Conservation (phyloP, 2,329 filamentous ascomycete species). For the Paecilomyces dactylethromorphus region DNA sequence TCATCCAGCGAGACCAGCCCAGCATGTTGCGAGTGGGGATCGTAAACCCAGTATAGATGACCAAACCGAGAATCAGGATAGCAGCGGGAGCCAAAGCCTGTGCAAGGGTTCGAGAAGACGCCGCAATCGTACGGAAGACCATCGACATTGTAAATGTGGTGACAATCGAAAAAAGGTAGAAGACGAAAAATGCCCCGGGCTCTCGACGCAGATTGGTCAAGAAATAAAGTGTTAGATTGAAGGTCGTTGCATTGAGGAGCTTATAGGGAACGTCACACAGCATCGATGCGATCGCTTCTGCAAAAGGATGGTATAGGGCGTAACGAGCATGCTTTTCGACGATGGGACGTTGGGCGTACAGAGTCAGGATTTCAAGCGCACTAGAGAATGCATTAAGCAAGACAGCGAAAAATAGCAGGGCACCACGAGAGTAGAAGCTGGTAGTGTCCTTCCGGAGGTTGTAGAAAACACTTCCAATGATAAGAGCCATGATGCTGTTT, state of each 20-base stretch:
- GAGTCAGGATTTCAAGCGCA: conserved; percentile 71
- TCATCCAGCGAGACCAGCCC: conserved; percentile 43
- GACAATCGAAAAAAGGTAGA: conserved; percentile 67
- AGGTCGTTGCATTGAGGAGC: conserved; percentile 61
- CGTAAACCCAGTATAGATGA: conserved; percentile 30
- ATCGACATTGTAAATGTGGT: conserved; percentile 60
- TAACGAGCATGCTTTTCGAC: conserved; percentile 86
- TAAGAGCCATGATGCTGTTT: conserved; percentile 56
- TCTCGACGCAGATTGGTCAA: conserved; percentile 74
- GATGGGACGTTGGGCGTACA: conserved; percentile 84
- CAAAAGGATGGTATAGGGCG: conserved; percentile 81
- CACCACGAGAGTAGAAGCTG: conserved; percentile 71
- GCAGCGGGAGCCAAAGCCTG: conserved; percentile 46
- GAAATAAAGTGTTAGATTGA: conserved; percentile 79
- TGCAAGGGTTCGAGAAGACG: conserved; percentile 32
- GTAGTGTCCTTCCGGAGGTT: conserved; percentile 58
- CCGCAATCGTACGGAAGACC: conserved; percentile 78
- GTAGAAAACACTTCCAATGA: conserved; percentile 73
- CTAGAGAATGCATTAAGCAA: conserved; percentile 76
- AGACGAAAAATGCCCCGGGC: conserved; percentile 76
- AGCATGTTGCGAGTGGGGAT: conserved; percentile 40
- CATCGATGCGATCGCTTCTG: conserved; percentile 83
- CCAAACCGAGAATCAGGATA: conserved; percentile 22
- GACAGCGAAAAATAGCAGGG: conserved; percentile 77
- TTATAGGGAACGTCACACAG: conserved; percentile 80